Evolutionary conservation across 139 green algal species (phyloP).

Genomic region (Chlorella sp.): DNA sequence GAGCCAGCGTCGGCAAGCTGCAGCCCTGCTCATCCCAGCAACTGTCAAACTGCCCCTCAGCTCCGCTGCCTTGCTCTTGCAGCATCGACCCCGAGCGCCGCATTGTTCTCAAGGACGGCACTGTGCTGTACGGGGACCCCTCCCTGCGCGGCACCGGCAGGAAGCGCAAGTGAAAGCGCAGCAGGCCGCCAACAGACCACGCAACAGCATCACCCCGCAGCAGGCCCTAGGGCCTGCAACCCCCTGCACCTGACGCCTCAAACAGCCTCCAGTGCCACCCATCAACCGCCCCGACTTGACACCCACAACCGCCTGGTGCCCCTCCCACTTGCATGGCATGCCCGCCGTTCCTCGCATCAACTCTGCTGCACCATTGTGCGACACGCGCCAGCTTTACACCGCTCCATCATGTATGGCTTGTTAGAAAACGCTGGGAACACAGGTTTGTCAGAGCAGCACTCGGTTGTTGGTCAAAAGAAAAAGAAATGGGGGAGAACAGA

Average conservation of each 20-base stretch:
- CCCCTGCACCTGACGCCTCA: too few species aligned
- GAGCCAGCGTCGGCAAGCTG: neutral
- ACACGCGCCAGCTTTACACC: neutral
- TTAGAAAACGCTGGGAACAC: neutral
- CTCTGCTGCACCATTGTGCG: neutral
- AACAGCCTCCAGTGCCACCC: too few species aligned
- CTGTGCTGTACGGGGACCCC: neutral
- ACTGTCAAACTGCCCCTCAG: neutral
- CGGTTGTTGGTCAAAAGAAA: too few species aligned
- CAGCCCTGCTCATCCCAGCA: neutral
- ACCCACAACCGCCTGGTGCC: too few species aligned
- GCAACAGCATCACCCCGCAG: too few species aligned
- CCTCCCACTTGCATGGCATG: too few species aligned
- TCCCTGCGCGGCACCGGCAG: neutral
- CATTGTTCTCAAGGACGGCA: slow-evolving; percentile 17
- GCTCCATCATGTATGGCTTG: neutral
- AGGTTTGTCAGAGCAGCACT: too few species aligned
- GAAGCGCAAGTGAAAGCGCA: neutral
- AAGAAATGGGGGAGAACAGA: too few species aligned
- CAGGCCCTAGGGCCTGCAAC: too few species aligned
- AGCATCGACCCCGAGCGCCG: neutral
- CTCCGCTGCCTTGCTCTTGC: neutral
- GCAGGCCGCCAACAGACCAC: too few species aligned
- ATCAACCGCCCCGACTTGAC: too few species aligned
- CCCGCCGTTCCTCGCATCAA: too few species aligned